Conservation (phyloP, 495 filamentous ascomycete species). For the Xylaria scruposa region DNA sequence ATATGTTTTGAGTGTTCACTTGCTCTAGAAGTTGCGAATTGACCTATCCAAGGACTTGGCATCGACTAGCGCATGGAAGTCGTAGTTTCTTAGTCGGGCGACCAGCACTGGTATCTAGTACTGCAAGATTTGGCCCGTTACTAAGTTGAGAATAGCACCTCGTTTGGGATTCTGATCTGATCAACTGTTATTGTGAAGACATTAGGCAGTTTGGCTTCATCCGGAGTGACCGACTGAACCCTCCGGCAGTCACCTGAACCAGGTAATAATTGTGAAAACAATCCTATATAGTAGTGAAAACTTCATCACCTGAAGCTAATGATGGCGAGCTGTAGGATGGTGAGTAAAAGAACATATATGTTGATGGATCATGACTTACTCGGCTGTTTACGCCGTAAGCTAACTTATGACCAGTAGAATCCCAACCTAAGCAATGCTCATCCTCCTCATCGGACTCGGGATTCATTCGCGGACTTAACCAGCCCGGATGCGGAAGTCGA, state of each 20-base stretch:
- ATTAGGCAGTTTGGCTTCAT: background rate
- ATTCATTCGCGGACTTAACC: constrained; percentile 56
- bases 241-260: background rate
- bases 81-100: background rate
- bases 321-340: constrained; percentile 48
- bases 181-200: constrained; percentile 12
- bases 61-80: background rate
- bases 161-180: background rate
- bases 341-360: constrained; percentile 26
- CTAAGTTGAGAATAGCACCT: background rate
- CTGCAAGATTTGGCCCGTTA: constrained; percentile 1
- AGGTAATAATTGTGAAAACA: background rate
- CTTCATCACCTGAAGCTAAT: constrained; percentile 52
- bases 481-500: constrained; percentile 52
- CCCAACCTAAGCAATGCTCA: constrained; percentile 72
- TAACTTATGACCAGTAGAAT: constrained; percentile 74
- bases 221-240: background rate
- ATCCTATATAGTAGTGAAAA: background rate
- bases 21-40: background rate
- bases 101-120: background rate
- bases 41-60: background rate
- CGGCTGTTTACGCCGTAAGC: constrained; percentile 73
- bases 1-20: constrained; percentile 2
- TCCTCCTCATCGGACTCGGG: constrained; percentile 55
- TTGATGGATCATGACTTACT: constrained; percentile 54